Evolutionary conservation across 1,284 basidiomycete genomes (phyloP).

Genomic region (Dichomitus squalens): DNA sequence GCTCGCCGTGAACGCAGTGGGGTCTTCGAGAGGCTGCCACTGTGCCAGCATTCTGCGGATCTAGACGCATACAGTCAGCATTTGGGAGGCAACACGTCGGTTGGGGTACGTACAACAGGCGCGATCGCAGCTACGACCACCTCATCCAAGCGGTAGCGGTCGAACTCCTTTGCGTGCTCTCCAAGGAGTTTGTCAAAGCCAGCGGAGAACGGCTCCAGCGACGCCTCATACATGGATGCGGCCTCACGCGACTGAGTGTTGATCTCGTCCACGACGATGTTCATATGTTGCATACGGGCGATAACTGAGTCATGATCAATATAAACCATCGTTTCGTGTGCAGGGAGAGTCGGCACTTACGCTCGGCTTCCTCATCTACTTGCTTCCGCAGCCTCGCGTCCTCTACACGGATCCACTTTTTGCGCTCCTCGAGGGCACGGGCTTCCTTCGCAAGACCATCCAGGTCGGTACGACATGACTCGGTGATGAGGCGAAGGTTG

Average conservation of each 20-base stretch:
- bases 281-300: slow-evolving; percentile 72
- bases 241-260: slow-evolving; percentile 63
- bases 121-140: slow-evolving; percentile 90
- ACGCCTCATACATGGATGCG: slow-evolving; percentile 63
- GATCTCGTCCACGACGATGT: slow-evolving; percentile 74
- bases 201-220: slow-evolving; percentile 71
- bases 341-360: slow-evolving; percentile 45
- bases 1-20: slow-evolving; percentile 58
- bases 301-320: slow-evolving; percentile 56
- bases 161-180: slow-evolving; percentile 80
- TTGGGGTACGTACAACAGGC: slow-evolving; percentile 58
- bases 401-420: slow-evolving; percentile 76
- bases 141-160: slow-evolving; percentile 83
- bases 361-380: slow-evolving; percentile 72
- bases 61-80: slow-evolving; percentile 27
- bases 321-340: not conserved
- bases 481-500: slow-evolving; percentile 87
- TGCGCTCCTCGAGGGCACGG: slow-evolving; percentile 77
- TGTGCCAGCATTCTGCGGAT: slow-evolving; percentile 64
- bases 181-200: slow-evolving; percentile 72
- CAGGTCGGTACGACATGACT: slow-evolving; percentile 81
- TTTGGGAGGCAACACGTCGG: not conserved
- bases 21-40: slow-evolving; percentile 78
- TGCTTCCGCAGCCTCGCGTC: slow-evolving; percentile 67
- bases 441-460: slow-evolving; percentile 91